A percentile compares a stretch with the other conserved stretches of the same genome.
phyloP scores from a whole-genome alignment of 148 eudicot genomes.

The Pharnaceum exiguum region DNA sequence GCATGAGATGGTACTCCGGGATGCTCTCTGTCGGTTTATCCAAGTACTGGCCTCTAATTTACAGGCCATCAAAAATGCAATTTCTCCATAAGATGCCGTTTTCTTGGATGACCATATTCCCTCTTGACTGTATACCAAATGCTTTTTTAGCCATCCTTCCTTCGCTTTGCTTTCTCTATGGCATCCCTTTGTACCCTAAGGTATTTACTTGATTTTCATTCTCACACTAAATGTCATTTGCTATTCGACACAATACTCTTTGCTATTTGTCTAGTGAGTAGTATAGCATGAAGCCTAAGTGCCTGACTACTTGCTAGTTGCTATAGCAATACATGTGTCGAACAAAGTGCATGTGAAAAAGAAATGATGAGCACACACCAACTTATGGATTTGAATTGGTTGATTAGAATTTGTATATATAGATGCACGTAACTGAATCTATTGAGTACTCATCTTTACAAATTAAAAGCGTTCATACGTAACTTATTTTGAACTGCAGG shows the following conservation, averaged over 20 bases:
- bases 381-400: no score
- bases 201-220: slow-evolving; percentile 17
- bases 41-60: slow-evolving; percentile 41
- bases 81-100: slow-evolving; percentile 36
- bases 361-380: no score
- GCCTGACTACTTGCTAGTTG: no score
- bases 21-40: slow-evolving; percentile 42
- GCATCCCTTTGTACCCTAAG: slow-evolving; percentile 54
- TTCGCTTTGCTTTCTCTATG: slow-evolving; percentile 57
- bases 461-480: no score
- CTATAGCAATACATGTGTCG: no score
- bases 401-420: no score
- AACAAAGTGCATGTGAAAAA: no score
- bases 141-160: slow-evolving; percentile 41
- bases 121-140: slow-evolving; percentile 29
- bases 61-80: slow-evolving; percentile 29
- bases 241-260: not conserved
- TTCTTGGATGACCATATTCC: slow-evolving; percentile 15
- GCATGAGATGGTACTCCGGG: slow-evolving; percentile 51
- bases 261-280: not conserved
- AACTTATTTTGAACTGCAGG: slow-evolving; percentile 17
- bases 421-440: no score
- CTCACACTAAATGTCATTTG: not conserved
- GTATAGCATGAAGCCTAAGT: no score
- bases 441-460: no score